Base-by-base conservation (phyloP, 1,139 yeast genomes). In the Suhomyces maxii region DNA sequence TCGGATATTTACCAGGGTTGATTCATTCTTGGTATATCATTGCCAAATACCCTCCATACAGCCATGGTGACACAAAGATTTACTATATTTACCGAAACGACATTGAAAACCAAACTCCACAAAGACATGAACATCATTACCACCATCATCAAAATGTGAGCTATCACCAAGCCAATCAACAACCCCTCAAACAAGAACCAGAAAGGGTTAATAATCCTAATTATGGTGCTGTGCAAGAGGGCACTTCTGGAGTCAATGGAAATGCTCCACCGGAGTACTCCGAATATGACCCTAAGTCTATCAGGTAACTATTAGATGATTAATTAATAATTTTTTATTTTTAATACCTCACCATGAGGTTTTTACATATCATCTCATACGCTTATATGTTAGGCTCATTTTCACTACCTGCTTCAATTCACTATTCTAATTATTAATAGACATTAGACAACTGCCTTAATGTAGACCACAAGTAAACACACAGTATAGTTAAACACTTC, bases 1-100 rank as follows among this genome's bases (percentile, higher is more conserved):
- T 84, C 32, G 90, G 89, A 2, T 84, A 80, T 57, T 69, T 84
- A 42, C 90, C 89, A 1, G 90, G 90, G 8, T 76, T 84, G 52
- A 79, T 83, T 36, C 87, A 83, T 61, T 67, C 85, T 6, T 81
- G 86, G 83, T 83, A 82, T 58, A 80, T 83, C 55, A 82, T 83
- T 41, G 73, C 81, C 48, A 66, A 76, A 55, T 69, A 67, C 56
- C 80, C 79, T 8, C 58, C 59, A 7, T 48, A 42, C 26, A 18
- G 43, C 56, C 39, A 53, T 23, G 50, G 55, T 12, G 66, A 62
- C 37, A 59, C 67, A 38, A 63, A 62, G 46, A 58, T 69, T 30
- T 70, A 68, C 56, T 69, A 68, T 49, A 57, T 69, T 5, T 66
- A 67, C 49, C 54, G 67, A 40, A 56, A 59, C 49, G 74, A 69